These are phyloP conservation scores for Pleurotus pulmonarius DNA, from an alignment of 768 basidiomycete genomes.

Conservation along the genomic window DNA sequence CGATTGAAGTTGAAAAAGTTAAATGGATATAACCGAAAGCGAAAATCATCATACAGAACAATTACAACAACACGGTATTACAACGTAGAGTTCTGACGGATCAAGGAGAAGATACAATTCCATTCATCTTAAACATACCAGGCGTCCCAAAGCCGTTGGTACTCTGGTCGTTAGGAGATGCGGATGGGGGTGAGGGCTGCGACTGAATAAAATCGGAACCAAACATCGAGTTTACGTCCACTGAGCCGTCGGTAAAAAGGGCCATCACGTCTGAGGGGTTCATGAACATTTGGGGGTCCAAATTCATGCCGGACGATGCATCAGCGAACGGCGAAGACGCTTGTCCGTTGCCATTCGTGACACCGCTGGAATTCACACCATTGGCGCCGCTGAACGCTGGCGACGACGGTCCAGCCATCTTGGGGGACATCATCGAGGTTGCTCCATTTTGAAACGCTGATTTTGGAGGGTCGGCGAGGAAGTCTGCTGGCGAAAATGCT, in stretches of 20 bases:
- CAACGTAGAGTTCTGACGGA: background rate
- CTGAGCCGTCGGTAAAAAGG: constrained; percentile 49
- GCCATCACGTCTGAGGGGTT: constrained; percentile 58
- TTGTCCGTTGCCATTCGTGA: background rate
- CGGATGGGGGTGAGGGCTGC: constrained; percentile 1
- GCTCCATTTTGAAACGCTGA: constrained; percentile 12
- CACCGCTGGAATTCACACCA: background rate
- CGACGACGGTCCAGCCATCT: background rate
- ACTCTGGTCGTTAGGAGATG: background rate
- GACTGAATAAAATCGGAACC: constrained; percentile 13
- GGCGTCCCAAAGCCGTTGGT: background rate
- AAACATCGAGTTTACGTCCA: constrained; percentile 31
- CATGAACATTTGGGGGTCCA: constrained; percentile 55
- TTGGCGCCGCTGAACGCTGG: background rate
- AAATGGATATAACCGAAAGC: background rate
- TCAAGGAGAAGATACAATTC: constrained; percentile 4
- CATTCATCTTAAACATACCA: constrained; percentile 5
- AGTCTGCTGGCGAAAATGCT: constrained; percentile 60
- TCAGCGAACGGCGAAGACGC: constrained; percentile 28
- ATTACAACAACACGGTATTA: background rate
- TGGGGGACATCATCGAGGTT: background rate
- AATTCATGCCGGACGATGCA: constrained; percentile 25
- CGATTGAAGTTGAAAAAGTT: too few species aligned
- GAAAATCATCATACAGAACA: background rate
- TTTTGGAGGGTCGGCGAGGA: constrained; percentile 50